phyloP scores from a whole-genome alignment of 306 rosid genomes.

The Purshia tridentata region DNA sequence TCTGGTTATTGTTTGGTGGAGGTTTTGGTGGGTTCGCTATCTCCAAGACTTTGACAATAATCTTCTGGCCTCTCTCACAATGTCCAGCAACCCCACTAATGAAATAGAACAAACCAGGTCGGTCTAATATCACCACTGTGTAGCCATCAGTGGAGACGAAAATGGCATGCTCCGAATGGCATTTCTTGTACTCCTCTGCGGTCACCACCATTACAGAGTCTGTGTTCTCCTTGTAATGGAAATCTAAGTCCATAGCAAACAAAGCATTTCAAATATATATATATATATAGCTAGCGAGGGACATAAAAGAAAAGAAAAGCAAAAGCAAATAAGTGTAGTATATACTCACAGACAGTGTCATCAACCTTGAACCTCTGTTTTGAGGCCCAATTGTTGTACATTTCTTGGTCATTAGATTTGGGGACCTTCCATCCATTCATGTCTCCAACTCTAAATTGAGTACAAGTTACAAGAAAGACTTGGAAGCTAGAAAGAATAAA shows the following conservation, averaged over 20 bases:
- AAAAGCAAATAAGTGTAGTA: too few species aligned
- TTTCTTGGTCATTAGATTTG: constrained; percentile 25
- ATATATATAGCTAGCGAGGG: too few species aligned
- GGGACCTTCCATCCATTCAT: constrained; percentile 67
- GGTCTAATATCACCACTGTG: constrained; percentile 37
- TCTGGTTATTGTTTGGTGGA: too few species aligned
- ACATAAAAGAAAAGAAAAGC: too few species aligned
- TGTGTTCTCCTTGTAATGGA: constrained; percentile 42
- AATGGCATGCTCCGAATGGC: constrained; percentile 47
- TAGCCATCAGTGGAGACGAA: constrained; percentile 62
- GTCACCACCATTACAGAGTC: constrained; percentile 75
- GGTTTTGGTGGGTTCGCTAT: background rate
- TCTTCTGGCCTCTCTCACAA: constrained; percentile 59
- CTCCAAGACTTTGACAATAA: constrained; percentile 66
- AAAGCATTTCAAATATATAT: too few species aligned
- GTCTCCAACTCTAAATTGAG: constrained; percentile 63
- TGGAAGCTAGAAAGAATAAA: constrained; percentile 28
- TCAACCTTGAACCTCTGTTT: constrained; percentile 55
- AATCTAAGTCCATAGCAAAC: constrained; percentile 31
- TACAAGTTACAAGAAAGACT: constrained; percentile 27
- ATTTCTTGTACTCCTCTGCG: constrained; percentile 57
- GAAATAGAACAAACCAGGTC: constrained; percentile 71
- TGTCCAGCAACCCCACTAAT: constrained; percentile 79
- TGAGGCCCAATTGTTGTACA: constrained; percentile 75
- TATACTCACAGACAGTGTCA: constrained; percentile 68